Evolutionary conservation across 2,329 filamentous ascomycete genomes (phyloP), one percentile per base, ranked within the genome.

Genomic region (Dryadomyces sulphureus): DNA sequence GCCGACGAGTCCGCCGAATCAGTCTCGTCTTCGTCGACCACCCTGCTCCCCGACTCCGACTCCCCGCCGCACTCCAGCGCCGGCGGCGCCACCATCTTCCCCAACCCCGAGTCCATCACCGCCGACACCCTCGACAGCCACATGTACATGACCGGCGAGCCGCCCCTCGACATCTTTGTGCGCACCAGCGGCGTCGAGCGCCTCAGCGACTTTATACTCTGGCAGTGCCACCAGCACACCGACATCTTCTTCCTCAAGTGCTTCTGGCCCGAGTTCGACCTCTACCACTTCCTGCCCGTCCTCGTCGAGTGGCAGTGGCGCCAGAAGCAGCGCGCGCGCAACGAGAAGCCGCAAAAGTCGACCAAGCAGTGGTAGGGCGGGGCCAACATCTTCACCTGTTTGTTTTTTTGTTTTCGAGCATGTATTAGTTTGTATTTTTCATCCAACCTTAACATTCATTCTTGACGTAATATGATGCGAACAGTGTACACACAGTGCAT

Each of bases 201-300:
- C 42, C 68, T 98, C 49, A 95, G 88, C 59, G 92, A 98, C 61
- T 98, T 96, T 57, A 92, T 98, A 89, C 78, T 98, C 30, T 98
- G 92, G 92, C 92, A 98, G 64, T 92, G 86, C 56, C 89, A 96
- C 59, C 78, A 94, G 58, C 73, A 90, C 52, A 95, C 92, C 0
- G 84, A 94, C 49, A 83, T 98, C 52, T 86, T 93, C 49, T 98
- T 96, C 60, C 65, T 95, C 47, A 77, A 94, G 56, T 92, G 86
- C 53, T 70, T 94, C 51, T 98, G 92, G 92, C 92, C 92, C 2
- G 87, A 95, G 52, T 95, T 98, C 56, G 88, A 94, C 59, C 71
- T 98, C 5, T 90, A 88, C 79, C 77, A 89, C 49, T 95, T 96
- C 62, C 63, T 98, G 17, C 92, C 90, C 8, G 89, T 98, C 20